These are phyloP conservation scores for Calocybe gangraenosa DNA, from an alignment of 768 basidiomycete genomes.

Conservation along the genomic window DNA sequence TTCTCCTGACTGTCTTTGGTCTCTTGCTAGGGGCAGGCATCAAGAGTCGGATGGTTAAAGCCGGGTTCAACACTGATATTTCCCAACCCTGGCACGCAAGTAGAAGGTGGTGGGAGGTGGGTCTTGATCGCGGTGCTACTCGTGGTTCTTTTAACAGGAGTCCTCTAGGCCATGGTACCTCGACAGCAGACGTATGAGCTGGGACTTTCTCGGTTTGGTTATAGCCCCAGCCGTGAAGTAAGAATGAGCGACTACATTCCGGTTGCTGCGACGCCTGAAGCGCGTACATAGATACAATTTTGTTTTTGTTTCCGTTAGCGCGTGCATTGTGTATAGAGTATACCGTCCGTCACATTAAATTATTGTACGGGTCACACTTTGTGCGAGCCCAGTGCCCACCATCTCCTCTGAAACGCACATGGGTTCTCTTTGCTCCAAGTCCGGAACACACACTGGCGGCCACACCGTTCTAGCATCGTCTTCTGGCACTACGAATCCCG, in stretches of 20 bases:
- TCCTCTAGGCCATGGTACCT: constrained; percentile 50
- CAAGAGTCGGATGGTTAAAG: constrained; percentile 77
- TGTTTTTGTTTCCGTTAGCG: neutral
- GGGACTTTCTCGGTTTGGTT: constrained; percentile 40
- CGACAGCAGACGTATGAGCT: constrained; percentile 47
- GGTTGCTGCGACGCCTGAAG: constrained; percentile 26
- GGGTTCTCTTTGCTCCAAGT: constrained; percentile 60
- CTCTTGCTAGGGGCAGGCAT: constrained; percentile 82
- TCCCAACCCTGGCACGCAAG: constrained; percentile 51
- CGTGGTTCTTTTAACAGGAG: constrained; percentile 6
- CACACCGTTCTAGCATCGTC: constrained; percentile 44
- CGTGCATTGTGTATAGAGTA: neutral
- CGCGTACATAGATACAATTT: constrained; percentile 1
- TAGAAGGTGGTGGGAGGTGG: constrained; percentile 82
- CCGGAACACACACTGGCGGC: constrained; percentile 38
- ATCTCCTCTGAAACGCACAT: constrained; percentile 23
- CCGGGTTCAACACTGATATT: constrained; percentile 60
- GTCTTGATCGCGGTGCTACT: constrained; percentile 20
- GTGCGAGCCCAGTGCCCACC: too few relatives aligned
- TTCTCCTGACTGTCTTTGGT: constrained; percentile 83
- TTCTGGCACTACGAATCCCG: constrained; percentile 26
- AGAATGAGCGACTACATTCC: constrained; percentile 44
- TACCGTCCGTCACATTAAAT: too few relatives aligned
- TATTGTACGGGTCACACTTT: too few relatives aligned
- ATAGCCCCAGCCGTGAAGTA: constrained; percentile 32